A percentile compares a stretch with the other conserved stretches of the same genome.
Evolutionary conservation across 192 early-diverging fungal species (phyloP).

Genomic region (Podila minutissima): DNA sequence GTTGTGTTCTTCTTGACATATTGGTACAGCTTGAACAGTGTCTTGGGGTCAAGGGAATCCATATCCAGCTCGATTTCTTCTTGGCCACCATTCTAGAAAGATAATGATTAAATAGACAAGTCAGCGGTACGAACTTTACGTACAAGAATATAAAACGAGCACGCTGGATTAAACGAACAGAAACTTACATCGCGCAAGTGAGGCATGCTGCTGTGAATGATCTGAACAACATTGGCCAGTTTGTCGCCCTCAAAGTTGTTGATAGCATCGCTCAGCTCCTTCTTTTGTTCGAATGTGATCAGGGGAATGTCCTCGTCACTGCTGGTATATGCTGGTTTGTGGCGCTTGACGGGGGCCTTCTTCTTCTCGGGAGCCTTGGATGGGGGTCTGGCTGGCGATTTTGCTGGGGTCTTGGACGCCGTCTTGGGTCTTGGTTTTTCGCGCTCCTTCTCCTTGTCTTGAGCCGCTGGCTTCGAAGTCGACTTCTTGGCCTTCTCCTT

Average conservation of each 20-base stretch:
- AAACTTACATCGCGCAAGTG: constrained; percentile 60
- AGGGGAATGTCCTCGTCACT: constrained; percentile 54
- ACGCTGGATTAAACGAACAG: not conserved
- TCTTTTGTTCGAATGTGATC: constrained; percentile 90
- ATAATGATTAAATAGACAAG: not conserved
- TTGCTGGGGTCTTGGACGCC: constrained; percentile 28
- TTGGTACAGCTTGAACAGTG: constrained; percentile 86
- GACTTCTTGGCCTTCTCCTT: constrained; percentile 44
- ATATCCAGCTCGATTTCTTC: constrained; percentile 98
- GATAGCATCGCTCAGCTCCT: constrained; percentile 81
- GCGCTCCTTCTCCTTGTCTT: constrained; percentile 6
- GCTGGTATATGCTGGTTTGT: constrained; percentile 30
- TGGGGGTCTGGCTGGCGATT: constrained; percentile 22
- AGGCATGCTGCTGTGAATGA: constrained; percentile 75
- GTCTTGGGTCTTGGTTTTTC: constrained; percentile 28
- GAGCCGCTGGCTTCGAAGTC: not conserved
- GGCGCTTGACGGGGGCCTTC: constrained; percentile 19
- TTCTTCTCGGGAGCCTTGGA: constrained; percentile 22
- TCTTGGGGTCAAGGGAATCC: constrained; percentile 84
- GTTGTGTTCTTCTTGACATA: constrained; percentile 74
- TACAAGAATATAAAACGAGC: not conserved
- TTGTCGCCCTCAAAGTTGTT: constrained; percentile 68
- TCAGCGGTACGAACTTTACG: not conserved
- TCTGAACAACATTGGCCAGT: constrained; percentile 73
- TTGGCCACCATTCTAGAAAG: constrained; percentile 58